A percentile compares a stretch with the other conserved stretches of the same genome.
Conservation (phyloP, 805 yeast genomes). For the Torulaspora delbrueckii region DNA sequence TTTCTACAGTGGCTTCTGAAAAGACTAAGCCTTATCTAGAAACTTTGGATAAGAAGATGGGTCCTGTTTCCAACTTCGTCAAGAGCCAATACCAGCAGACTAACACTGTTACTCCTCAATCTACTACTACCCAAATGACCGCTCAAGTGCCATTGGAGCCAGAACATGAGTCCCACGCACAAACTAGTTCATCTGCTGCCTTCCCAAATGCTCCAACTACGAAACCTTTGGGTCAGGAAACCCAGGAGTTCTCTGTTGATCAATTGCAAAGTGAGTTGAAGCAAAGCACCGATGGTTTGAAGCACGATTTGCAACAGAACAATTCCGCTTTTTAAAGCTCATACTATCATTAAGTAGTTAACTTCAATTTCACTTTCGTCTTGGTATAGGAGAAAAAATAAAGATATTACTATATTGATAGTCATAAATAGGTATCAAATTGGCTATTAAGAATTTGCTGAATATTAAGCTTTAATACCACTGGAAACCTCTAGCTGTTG, state of each 20-base stretch:
- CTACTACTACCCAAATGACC: slow-evolving; percentile 26
- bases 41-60: slow-evolving; percentile 52
- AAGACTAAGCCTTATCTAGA: slow-evolving; percentile 58
- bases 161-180: slow-evolving; percentile 8
- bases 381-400: background rate
- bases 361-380: background rate
- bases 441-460: slow-evolving; percentile 4
- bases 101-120: slow-evolving; percentile 54
- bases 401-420: background rate
- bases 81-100: slow-evolving; percentile 38
- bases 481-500: slow-evolving; percentile 65
- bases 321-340: slow-evolving; percentile 12
- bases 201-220: slow-evolving; percentile 39
- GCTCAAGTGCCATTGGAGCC: slow-evolving; percentile 28
- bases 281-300: slow-evolving; percentile 30
- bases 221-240: slow-evolving; percentile 22
- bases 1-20: slow-evolving; percentile 46
- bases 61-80: slow-evolving; percentile 61
- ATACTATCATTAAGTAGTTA: background rate
- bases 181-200: slow-evolving; percentile 29
- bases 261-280: slow-evolving; percentile 20
- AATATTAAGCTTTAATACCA: slow-evolving; percentile 40
- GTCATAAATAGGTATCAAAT: slow-evolving; percentile 4
- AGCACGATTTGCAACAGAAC: slow-evolving; percentile 32
- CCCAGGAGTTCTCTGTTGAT: slow-evolving; percentile 24